Base-by-base conservation (phyloP, 1,284 basidiomycete species). In the Trametes versicolor region DNA sequence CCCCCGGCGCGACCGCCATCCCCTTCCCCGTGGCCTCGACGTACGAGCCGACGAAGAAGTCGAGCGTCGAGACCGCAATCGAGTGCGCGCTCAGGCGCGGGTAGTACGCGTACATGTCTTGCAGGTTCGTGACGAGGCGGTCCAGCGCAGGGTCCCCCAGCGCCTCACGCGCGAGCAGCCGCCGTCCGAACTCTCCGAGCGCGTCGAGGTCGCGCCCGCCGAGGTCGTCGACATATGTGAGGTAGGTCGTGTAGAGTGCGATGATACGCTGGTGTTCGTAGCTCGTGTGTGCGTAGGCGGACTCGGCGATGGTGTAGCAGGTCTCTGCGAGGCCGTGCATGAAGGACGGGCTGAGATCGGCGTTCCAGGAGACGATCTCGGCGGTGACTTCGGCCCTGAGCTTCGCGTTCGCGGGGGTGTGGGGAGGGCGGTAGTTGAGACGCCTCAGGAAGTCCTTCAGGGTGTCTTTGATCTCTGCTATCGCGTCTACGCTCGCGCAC, bases 191-290 rank as follows among this genome's bases (percentile, higher is more conserved):
- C 32, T 65, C 47, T 0, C 51, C 61, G 19, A 68, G 34, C 0
- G 58, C 63, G 15, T 65, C 63, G 25, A 64, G 53, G 41, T 68
- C 60, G 45, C 62, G 58, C 15, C 58, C 39, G 8, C 67, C 62
- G 17, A 67, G 56, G 57, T 70, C 68, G 45, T 70, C 68, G 56
- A 60, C 52, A 34, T 65, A 67, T 2, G 56, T 50, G 21, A 63
- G 29, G 59, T 60, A 67, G 0, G 65, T 58, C 13, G 65, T 70
- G 61, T 70, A 67, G 7, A 63, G 23, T 6, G 68, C 65, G 56
- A 64, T 56, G 32, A 61, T 8, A 23, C 58, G 55, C 43, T 65
- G 60, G 56, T 70, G 68, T 9, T 58, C 52, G 51, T 63, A 59
- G 47, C 55, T 43, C 4, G 59, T 62, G 45, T 70, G 68, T 0